Base-by-base conservation (phyloP, 441 rosid species). In the Populus hybrid region DNA sequence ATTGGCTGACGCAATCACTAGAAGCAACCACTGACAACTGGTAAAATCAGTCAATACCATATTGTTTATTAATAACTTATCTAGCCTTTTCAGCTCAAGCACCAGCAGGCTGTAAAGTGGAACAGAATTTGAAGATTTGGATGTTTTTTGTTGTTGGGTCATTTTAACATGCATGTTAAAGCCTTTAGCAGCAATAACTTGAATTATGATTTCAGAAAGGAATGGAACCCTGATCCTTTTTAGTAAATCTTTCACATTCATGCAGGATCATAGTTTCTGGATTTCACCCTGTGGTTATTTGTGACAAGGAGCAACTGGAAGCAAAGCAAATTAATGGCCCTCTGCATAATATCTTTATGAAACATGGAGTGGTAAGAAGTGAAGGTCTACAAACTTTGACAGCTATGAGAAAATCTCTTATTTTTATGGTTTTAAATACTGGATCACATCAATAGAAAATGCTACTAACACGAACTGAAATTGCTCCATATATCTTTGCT, bases 181-280 rank as follows among this genome's bases (percentile, higher is more conserved):
- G 40, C 26, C 66, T 21, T 64, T 18, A 16, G 20, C 38, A 46
- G 8, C 11, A 9, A 38, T 9, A 75, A 24, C 65, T 67, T 67
- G 72, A 5, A 40, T 46, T 42, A 32, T 42, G 23, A 50, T 57
- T 67, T 40, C 57, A 36, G 11, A 18, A 35, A 5, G 38, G 8
- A 35, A 5, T 35, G 38, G 35, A 32, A 28, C n/a, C 20, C 26
- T 38, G 8, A 42, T 32, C 40, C 32, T 71, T 12, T 26, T 79
- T 35, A 20, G 46, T 73, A 21, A 9, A 6, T 74, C 64, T 50
- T 73, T 69, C n/a, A 5, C 70, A 77, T 70, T 61, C 40, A 83
- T 78, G 70, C 84, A 92, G 93, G 98, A 78, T 87, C 66, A 84
- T 94, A 34, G 89, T 90, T 36, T 84, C 83, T 69, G 98, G 96